Evolutionary conservation across 805 yeast genomes (phyloP).

Genomic region (Kodamaea lidongshanica): DNA sequence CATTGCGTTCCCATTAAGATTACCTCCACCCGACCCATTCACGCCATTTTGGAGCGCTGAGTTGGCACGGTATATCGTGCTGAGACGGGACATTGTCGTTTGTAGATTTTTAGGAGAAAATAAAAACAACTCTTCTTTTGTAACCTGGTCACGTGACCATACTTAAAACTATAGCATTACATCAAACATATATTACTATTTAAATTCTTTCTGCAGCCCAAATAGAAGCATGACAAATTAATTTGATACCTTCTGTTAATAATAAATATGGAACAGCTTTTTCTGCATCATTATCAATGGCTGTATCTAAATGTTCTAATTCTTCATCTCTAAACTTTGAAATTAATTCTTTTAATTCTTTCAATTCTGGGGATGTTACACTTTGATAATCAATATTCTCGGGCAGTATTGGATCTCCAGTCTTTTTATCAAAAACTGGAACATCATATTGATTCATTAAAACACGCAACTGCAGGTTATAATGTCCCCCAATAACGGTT

Average conservation of each 20-base stretch:
- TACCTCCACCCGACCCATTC: slow-evolving; percentile 10
- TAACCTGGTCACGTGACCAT: slow-evolving; percentile 2
- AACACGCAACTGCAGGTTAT: slow-evolving; percentile 80
- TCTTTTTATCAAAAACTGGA: slow-evolving; percentile 29
- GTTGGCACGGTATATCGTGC: slow-evolving; percentile 25
- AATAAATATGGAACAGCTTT: slow-evolving; percentile 88
- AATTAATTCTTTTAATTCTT: slow-evolving; percentile 53
- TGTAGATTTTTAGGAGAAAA: slow-evolving; percentile 3
- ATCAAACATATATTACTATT: neutral
- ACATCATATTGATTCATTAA: slow-evolving; percentile 61
- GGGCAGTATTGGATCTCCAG: slow-evolving; percentile 22
- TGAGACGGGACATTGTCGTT: slow-evolving; percentile 26
- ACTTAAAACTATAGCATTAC: neutral
- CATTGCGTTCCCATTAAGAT: slow-evolving; percentile 4
- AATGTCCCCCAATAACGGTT: slow-evolving; percentile 95
- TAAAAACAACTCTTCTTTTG: no score
- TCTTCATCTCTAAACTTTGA: slow-evolving; percentile 87
- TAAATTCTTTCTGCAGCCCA: slow-evolving; percentile 83
- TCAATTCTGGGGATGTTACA: slow-evolving; percentile 48
- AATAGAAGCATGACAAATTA: slow-evolving; percentile 81
- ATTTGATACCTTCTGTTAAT: slow-evolving; percentile 80
- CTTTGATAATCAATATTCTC: slow-evolving; percentile 20
- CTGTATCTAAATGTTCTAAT: slow-evolving; percentile 90
- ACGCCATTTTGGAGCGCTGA: slow-evolving; percentile 12
- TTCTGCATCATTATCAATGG: slow-evolving; percentile 85